Percentiles rank a stretch among this genome's conserved stretches.
Conservation (phyloP, 1,284 basidiomycete genomes). For the Rhodotorula mucilaginosa region DNA sequence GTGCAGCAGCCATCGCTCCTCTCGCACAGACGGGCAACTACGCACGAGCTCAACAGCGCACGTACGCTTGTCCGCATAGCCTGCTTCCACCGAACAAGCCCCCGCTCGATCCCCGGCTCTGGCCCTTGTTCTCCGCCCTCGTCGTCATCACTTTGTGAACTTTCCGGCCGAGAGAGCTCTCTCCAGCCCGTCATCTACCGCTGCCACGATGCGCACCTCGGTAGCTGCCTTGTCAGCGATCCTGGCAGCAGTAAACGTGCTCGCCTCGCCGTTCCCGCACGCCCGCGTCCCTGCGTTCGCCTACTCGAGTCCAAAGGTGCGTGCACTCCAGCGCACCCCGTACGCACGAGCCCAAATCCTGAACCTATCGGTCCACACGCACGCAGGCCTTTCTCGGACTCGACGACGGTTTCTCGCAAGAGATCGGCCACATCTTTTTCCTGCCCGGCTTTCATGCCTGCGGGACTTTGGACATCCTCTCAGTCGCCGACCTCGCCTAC, state of each 20-base stretch:
- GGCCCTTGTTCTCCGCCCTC: too few relatives aligned
- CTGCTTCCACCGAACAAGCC: neutral
- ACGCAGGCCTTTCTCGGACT: conserved; percentile 15
- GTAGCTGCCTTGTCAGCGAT: neutral
- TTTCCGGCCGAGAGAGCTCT: too few relatives aligned
- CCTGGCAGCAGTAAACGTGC: neutral
- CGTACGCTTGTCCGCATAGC: too few relatives aligned
- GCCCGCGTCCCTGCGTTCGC: conserved; percentile 3
- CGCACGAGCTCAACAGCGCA: too few relatives aligned
- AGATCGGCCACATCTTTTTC: conserved; percentile 16
- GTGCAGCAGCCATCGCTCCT: neutral
- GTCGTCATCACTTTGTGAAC: too few relatives aligned
- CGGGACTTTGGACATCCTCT: conserved; percentile 14
- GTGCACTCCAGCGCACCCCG: neutral
- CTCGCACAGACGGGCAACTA: neutral
- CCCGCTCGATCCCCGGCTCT: neutral
- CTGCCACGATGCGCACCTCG: neutral
- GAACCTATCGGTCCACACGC: neutral
- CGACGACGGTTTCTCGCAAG: conserved; percentile 11
- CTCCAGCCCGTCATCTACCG: too few relatives aligned
- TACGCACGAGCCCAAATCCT: neutral
- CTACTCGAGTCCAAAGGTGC: conserved; percentile 9
- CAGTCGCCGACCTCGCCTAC: neutral
- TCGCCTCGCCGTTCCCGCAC: neutral
- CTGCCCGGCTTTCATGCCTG: conserved; percentile 23